A percentile compares a stretch with the other conserved stretches of the same genome.
Conservation (phyloP, 2,329 filamentous ascomycete genomes). For the Neoascochyta sp. region DNA sequence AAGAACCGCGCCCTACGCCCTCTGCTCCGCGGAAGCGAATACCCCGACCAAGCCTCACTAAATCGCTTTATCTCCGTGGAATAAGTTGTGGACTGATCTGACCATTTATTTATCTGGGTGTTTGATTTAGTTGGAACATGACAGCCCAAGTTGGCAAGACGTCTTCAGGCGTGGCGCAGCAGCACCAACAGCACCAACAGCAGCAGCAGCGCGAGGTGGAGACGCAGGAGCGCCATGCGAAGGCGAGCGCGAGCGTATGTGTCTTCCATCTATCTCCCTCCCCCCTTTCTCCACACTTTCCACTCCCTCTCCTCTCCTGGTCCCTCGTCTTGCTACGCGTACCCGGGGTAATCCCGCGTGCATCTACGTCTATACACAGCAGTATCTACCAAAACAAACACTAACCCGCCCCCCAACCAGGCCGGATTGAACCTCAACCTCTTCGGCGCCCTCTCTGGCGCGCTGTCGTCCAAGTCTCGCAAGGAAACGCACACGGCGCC, state of each 20-base stretch:
- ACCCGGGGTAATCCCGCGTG: no score
- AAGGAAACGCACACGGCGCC: conserved; percentile 29
- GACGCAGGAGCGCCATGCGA: conserved; percentile 28
- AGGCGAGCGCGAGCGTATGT: conserved; percentile 31
- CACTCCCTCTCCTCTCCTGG: neutral
- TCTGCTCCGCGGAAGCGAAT: no score
- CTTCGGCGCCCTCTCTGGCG: conserved; percentile 34
- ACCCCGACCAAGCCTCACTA: no score
- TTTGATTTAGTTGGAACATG: no score
- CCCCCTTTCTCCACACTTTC: neutral
- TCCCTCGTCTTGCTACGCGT: neutral
- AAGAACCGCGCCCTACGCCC: no score
- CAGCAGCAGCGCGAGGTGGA: conserved; percentile 22
- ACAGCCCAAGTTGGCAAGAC: no score
- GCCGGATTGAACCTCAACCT: conserved; percentile 38
- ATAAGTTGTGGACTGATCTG: no score
- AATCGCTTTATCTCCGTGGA: no score
- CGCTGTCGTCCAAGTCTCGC: conserved; percentile 25
- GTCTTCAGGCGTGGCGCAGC: no score
- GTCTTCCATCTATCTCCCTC: neutral
- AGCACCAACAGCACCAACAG: neutral
- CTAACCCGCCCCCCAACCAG: conserved; percentile 8
- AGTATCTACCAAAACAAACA: neutral
- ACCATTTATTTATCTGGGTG: no score
- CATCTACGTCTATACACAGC: no score